These are phyloP conservation scores for Lasiodiplodia sp. DNA, from an alignment of 2,329 filamentous ascomycete species.

Conservation along the genomic window DNA sequence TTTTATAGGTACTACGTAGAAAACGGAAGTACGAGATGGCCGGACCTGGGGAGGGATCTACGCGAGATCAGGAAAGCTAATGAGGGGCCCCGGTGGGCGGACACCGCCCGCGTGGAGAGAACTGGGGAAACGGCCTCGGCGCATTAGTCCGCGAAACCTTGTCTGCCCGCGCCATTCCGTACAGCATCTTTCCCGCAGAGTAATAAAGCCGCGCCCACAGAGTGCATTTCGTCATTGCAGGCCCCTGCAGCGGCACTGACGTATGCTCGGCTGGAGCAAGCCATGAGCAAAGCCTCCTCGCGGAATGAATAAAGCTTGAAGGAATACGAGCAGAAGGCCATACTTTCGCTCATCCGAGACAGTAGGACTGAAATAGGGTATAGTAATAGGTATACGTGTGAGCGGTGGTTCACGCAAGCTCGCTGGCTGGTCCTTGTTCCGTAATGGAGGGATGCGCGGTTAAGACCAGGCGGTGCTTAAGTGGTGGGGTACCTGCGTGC, in stretches of 20 bases:
- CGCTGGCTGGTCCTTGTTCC: neutral
- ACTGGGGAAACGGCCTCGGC: conserved; percentile 23
- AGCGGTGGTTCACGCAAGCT: neutral
- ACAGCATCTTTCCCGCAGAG: conserved; percentile 5
- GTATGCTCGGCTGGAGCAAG: neutral
- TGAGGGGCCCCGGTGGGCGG: conserved; percentile 29
- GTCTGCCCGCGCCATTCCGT: conserved; percentile 8
- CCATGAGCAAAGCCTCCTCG: neutral
- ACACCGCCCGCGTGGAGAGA: conserved; percentile 20
- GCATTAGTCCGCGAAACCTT: conserved; percentile 20
- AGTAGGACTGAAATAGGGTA: neutral
- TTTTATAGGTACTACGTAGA: conserved; percentile 7
- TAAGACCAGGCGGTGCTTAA: neutral
- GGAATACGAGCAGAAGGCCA: neutral
- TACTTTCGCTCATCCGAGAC: neutral
- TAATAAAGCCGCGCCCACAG: conserved; percentile 1
- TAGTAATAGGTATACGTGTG: neutral
- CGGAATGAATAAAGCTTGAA: conserved; percentile 8
- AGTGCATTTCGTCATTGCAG: conserved; percentile 1
- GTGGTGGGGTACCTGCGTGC: conserved; percentile 21
- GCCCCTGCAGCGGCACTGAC: neutral
- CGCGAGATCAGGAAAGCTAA: conserved; percentile 12
- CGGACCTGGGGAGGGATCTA: conserved; percentile 21
- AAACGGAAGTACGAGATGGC: conserved; percentile 8
- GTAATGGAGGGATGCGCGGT: neutral